Percentiles rank a stretch among this genome's conserved stretches.
Evolutionary conservation across 192 early-diverging fungal species (phyloP).

Genomic region (Linnemannia schmuckeri): DNA sequence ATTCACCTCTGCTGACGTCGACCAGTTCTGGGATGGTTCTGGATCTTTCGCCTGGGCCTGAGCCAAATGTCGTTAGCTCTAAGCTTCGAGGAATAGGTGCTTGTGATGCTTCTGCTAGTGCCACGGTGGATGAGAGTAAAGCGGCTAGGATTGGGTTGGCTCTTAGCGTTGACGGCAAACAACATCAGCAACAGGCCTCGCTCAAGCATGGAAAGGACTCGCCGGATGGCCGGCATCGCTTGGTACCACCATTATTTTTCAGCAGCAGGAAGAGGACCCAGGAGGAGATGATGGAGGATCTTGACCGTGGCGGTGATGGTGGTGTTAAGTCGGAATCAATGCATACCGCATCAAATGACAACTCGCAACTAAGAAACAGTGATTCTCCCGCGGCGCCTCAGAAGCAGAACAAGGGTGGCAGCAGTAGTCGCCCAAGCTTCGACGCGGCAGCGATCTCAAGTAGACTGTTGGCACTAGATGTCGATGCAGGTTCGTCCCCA

Average conservation of each 20-base stretch:
- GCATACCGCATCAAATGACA: neutral
- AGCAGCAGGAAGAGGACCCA: neutral
- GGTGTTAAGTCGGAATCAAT: neutral
- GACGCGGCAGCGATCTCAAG: neutral
- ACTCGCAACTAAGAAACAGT: neutral
- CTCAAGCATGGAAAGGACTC: neutral
- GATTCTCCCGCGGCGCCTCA: neutral
- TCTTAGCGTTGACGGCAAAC: too few species aligned
- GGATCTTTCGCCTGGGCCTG: slow-evolving; percentile 8
- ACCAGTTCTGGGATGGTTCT: slow-evolving; percentile 29
- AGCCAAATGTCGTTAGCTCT: neutral
- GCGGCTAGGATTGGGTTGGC: too few species aligned
- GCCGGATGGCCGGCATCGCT: neutral
- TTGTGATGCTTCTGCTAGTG: neutral
- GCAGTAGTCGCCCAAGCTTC: neutral
- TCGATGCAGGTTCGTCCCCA: neutral
- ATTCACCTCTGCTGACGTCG: slow-evolving; percentile 36
- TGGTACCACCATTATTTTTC: neutral
- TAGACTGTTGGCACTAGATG: neutral
- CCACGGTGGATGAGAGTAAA: too few species aligned
- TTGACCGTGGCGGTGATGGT: neutral
- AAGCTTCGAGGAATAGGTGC: too few species aligned
- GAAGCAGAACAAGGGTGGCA: neutral
- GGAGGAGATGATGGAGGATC: neutral
- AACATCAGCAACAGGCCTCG: too few species aligned